Percentiles rank a stretch among this genome's conserved stretches.
These are phyloP conservation scores for Wickerhamiella azyma DNA, from an alignment of 805 yeast genomes.

Conservation along the genomic window DNA sequence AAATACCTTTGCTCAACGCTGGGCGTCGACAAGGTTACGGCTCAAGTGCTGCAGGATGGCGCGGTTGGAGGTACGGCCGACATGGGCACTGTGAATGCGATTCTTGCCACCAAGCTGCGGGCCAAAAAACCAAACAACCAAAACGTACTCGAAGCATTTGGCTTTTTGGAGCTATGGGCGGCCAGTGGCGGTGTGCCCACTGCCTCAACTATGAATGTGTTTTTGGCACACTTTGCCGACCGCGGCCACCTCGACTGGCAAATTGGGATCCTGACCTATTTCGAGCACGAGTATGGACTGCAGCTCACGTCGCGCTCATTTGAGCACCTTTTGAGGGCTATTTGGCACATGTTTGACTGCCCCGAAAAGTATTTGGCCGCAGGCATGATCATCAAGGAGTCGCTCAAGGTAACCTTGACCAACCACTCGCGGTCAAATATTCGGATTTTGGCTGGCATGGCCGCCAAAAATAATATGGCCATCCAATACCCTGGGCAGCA, in stretches of 20 bases:
- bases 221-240: not conserved
- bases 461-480: not conserved
- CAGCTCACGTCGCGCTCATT: not conserved
- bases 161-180: constrained; percentile 3
- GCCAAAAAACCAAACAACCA: not conserved
- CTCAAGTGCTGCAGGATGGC: not conserved
- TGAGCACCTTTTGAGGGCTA: constrained; percentile 3
- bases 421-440: not conserved
- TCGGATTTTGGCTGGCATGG: not conserved
- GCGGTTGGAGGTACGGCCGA: not conserved
- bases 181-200: not conserved
- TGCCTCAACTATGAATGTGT: constrained; percentile 1
- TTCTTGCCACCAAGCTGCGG: not conserved
- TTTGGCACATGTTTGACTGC: not conserved
- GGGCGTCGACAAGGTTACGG: constrained; percentile 1
- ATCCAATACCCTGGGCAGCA: constrained; percentile 2
- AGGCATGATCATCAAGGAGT: not conserved
- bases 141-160: constrained; percentile 3
- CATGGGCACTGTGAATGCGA: not conserved
- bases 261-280: constrained; percentile 4
- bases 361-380: not conserved
- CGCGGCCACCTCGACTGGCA: constrained; percentile 7
- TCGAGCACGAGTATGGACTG: constrained; percentile 1
- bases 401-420: constrained; percentile 4
- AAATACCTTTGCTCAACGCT: not conserved